Conservation (phyloP, 768 basidiomycete genomes). For the Symmetrospora coprosmae region DNA sequence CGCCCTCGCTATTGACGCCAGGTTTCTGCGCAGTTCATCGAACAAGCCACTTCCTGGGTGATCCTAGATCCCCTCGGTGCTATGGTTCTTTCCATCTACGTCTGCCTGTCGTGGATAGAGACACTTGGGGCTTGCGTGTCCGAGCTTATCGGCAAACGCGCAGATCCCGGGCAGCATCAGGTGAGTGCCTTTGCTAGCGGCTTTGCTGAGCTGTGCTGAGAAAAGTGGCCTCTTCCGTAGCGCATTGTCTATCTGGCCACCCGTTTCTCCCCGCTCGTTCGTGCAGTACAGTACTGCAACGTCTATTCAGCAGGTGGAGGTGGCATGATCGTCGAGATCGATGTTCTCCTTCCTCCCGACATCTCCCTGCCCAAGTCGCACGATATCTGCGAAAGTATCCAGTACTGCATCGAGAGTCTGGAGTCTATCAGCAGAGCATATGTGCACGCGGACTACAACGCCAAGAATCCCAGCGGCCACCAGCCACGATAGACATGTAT, state of each 20-base stretch:
- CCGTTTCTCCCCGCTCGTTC: conserved; percentile 38
- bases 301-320: conserved; percentile 40
- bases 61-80: conserved; percentile 40
- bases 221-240: conserved; percentile 23
- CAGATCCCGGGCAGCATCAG: conserved; percentile 25
- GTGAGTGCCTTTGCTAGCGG: not conserved
- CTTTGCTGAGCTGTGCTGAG: conserved; percentile 25
- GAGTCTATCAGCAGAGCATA: conserved; percentile 10
- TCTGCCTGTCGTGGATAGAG: conserved; percentile 37
- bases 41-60: conserved; percentile 31
- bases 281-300: conserved; percentile 36
- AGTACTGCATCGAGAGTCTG: conserved; percentile 13
- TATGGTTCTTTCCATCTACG: conserved; percentile 35
- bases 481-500: too few species aligned
- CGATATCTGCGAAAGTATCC: conserved; percentile 17
- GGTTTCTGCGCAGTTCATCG: conserved; percentile 30
- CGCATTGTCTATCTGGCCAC: conserved; percentile 38
- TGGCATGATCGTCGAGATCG: conserved; percentile 30
- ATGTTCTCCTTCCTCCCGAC: conserved; percentile 24
- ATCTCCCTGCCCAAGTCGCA: conserved; percentile 22
- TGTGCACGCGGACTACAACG: conserved; percentile 19
- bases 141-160: conserved; percentile 35
- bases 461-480: too few species aligned
- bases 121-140: conserved; percentile 38
- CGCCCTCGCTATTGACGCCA: not conserved